Conservation (phyloP, 73 alveolate genomes). For the Breviolum minutum region DNA sequence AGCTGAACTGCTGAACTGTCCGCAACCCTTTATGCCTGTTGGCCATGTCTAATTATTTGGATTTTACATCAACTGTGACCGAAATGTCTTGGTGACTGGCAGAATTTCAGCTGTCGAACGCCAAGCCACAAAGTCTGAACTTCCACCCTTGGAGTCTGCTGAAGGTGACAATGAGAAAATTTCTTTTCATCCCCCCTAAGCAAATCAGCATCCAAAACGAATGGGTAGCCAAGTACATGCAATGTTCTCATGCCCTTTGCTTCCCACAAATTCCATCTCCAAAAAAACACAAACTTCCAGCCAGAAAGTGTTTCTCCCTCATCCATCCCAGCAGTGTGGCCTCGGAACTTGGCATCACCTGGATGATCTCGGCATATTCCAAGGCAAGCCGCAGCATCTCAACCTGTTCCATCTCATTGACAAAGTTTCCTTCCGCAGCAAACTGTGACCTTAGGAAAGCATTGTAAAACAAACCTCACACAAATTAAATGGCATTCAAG, state of each 20-base stretch:
- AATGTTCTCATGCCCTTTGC: too few species aligned
- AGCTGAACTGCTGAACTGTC: too few species aligned
- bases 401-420: not conserved
- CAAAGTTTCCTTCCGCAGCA: not conserved
- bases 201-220: too few species aligned
- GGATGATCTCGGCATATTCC: constrained; percentile 25
- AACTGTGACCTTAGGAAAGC: not conserved
- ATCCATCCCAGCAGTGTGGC: too few species aligned
- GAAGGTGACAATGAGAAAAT: too few species aligned
- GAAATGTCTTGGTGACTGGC: not conserved
- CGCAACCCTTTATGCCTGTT: too few species aligned
- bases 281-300: too few species aligned
- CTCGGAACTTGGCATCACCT: not conserved
- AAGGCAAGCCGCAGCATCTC: constrained; percentile 15
- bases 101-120: constrained; percentile 62
- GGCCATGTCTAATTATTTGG: not conserved
- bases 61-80: not conserved
- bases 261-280: too few species aligned
- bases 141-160: not conserved
- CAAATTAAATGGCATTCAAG: not conserved
- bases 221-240: too few species aligned
- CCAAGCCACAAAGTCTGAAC: constrained; percentile 14
- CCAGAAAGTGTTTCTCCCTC: too few species aligned
- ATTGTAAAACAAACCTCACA: not conserved
- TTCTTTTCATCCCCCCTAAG: too few species aligned